These are phyloP conservation scores for Lyophyllum shimeji DNA, from an alignment of 768 basidiomycete genomes.

Conservation along the genomic window DNA sequence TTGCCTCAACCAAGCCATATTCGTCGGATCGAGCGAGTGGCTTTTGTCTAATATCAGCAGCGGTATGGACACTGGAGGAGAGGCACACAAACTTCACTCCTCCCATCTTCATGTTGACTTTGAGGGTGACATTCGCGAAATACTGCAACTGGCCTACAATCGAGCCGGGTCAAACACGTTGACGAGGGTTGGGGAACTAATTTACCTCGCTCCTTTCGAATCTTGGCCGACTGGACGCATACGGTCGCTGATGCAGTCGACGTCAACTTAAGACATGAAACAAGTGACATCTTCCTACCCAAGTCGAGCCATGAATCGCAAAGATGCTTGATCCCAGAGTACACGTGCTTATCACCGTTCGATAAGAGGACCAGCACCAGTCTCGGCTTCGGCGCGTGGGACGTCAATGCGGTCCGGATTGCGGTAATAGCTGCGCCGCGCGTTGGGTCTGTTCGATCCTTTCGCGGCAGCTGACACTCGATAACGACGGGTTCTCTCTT, in stretches of 20 bases:
- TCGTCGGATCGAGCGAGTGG: constrained; percentile 46
- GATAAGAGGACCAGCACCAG: constrained; percentile 70
- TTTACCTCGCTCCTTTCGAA: constrained; percentile 62
- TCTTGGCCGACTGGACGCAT: constrained; percentile 71
- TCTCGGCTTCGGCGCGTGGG: constrained; percentile 45
- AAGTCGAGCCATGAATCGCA: constrained; percentile 68
- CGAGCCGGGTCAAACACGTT: constrained; percentile 18
- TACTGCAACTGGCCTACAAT: constrained; percentile 59
- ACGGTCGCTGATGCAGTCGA: constrained; percentile 48
- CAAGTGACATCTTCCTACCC: no score
- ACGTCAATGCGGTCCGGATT: constrained; percentile 42
- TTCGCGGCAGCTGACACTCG: constrained; percentile 48
- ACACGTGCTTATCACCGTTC: constrained; percentile 70
- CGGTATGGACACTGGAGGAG: constrained; percentile 1
- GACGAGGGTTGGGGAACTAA: constrained; percentile 27
- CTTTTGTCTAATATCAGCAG: constrained; percentile 20
- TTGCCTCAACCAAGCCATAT: constrained; percentile 59
- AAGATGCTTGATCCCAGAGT: constrained; percentile 73
- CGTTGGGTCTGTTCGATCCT: constrained; percentile 51
- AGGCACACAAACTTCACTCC: constrained; percentile 62
- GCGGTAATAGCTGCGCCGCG: constrained; percentile 46
- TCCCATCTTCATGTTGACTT: constrained; percentile 82
- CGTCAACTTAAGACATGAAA: neutral
- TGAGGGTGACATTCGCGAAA: constrained; percentile 80
- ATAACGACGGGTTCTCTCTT: constrained; percentile 34